Conservation (phyloP, 306 rosid species). For the Trifolium fragiferum region DNA sequence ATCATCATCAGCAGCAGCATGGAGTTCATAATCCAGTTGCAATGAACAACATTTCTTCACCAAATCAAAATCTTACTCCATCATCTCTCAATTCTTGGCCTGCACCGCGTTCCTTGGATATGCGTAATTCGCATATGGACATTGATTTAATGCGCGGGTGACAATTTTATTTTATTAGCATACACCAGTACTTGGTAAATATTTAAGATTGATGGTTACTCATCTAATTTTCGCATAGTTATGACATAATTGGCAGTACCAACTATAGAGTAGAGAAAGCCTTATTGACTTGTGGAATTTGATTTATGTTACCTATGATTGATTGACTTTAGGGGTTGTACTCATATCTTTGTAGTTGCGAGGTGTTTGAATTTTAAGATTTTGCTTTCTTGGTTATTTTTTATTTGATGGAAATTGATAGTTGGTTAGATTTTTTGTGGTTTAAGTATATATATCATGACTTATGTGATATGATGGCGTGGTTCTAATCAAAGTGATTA, state of each 20-base stretch:
- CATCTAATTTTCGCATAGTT: conserved; percentile 57
- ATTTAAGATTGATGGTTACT: conserved; percentile 50
- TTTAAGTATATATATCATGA: not conserved
- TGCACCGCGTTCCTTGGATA: conserved; percentile 67
- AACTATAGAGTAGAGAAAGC: conserved; percentile 55
- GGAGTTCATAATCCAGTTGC: conserved; percentile 59
- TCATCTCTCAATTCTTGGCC: conserved; percentile 77
- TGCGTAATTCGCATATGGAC: conserved; percentile 83
- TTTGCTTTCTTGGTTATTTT: conserved; percentile 30
- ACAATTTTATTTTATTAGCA: conserved; percentile 33
- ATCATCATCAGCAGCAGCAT: conserved; percentile 49
- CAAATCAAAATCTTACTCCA: conserved; percentile 63
- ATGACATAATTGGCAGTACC: conserved; percentile 50
- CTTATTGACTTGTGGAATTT: conserved; percentile 47
- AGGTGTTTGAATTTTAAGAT: conserved; percentile 47
- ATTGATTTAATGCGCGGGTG: conserved; percentile 97
- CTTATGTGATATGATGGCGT: not conserved
- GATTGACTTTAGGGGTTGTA: conserved; percentile 51
- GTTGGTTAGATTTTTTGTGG: conserved; percentile 18
- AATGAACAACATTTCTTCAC: conserved; percentile 50
- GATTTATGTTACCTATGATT: conserved; percentile 49
- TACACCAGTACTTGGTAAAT: conserved; percentile 44
- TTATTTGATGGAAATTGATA: conserved; percentile 27
- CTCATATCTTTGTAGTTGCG: conserved; percentile 56
- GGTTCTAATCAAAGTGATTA: not conserved